A percentile compares a stretch with the other conserved stretches of the same genome.
These are phyloP conservation scores for Blastocystis hominis DNA, from an alignment of 352 stramenopile genomes.

Conservation along the genomic window DNA sequence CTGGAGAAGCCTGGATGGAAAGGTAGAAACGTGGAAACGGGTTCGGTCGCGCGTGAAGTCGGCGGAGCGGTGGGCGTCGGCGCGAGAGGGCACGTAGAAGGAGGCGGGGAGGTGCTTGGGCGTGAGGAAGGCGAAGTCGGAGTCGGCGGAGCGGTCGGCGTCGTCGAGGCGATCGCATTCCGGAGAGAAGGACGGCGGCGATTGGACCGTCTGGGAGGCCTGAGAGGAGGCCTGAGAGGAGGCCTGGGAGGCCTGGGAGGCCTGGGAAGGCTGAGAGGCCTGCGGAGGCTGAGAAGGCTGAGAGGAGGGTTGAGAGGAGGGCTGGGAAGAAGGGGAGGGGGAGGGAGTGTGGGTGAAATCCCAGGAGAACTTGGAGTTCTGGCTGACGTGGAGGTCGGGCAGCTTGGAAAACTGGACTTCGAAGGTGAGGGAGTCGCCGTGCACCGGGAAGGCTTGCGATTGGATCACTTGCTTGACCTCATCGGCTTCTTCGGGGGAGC, in stretches of 20 bases:
- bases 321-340: background rate
- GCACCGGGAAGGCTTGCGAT: background rate
- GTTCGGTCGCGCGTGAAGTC: background rate
- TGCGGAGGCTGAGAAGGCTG: background rate
- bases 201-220: background rate
- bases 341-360: conserved; percentile 3
- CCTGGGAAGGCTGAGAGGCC: too few species aligned
- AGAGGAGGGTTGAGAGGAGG: background rate
- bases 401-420: conserved; percentile 57
- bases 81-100: background rate
- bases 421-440: conserved; percentile 11
- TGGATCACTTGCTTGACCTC: conserved; percentile 33
- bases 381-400: conserved; percentile 15
- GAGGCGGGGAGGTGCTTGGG: background rate
- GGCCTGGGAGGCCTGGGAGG: background rate
- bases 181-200: background rate
- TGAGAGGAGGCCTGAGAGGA: background rate
- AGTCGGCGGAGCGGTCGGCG: background rate
- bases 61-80: background rate
- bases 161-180: background rate
- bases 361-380: conserved; percentile 49
- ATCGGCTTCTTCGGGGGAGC: conserved; percentile 28
- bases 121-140: background rate
- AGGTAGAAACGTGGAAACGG: background rate
- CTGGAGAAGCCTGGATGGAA: background rate